Base-by-base conservation (phyloP, 768 basidiomycete genomes). In the Amanita pseudoporphyria region DNA sequence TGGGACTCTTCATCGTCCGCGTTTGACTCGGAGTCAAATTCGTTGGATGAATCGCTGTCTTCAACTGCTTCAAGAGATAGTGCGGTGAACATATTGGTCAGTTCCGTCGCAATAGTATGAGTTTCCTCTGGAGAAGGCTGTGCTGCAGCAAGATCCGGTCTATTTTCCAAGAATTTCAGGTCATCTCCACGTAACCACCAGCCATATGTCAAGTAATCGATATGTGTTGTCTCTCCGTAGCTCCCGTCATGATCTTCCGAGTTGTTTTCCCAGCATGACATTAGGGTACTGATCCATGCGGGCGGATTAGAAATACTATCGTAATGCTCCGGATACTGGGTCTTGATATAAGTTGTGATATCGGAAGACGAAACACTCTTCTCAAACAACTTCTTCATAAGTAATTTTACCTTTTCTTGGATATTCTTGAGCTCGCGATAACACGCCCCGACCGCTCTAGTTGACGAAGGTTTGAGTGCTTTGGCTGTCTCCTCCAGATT, bases 151-250 rank as follows among this genome's bases (percentile, higher is more conserved):
- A 32, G 46, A 44, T 56, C 45, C 14, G 33, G 21, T 18, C 52
- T 33, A 41, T 38, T 31, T 16, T 63, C 57, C 35, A 81, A 54
- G 56, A 80, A 82, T 2, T 60, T 63, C 2, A 82, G 47, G 55
- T 84, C 81, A 0, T 57, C 49, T 4, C 67, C 68, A 5, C 61
- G 54, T 46, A 61, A 63, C 82, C 82, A 84, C 52, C 74, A 79
- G 0, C 67, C 70, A 54, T 80, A 81, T 0, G 66, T 26, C 0
- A 74, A 65, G n/a, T 56, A 31, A 42, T 67, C 66, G 7, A 56
- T 52, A 9, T 32, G 43, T n/a, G 48, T 26, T n/a, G 19, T 49
- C 44, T 54, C 59, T 22, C 57, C 51, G 19, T 45, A 45, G 44
- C 51, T 53, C 12, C 47, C 54, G n/a, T 49, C 58, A 31, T 54